These are phyloP conservation scores for Rachicladosporium sp. DNA, from an alignment of 2,329 filamentous ascomycete genomes.

Conservation along the genomic window DNA sequence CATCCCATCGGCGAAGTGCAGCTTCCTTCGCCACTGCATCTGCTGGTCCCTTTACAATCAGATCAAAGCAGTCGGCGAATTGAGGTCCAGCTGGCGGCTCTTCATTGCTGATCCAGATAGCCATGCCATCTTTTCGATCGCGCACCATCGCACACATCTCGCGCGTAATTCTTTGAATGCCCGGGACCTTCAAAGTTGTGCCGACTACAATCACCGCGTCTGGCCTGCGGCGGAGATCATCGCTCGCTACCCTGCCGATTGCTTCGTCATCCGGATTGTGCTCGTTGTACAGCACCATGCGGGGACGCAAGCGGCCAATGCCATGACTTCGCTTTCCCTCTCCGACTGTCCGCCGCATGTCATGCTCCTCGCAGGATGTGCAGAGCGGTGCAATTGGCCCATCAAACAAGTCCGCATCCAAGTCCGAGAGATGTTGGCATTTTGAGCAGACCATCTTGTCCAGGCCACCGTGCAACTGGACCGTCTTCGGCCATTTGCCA, in stretches of 20 bases:
- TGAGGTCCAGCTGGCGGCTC: conserved; percentile 72
- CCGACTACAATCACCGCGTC: conserved; percentile 92
- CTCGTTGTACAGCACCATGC: conserved; percentile 96
- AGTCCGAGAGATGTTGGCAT: conserved; percentile 63
- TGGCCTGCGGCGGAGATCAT: conserved; percentile 73
- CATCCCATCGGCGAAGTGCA: conserved; percentile 47
- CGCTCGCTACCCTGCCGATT: conserved; percentile 78
- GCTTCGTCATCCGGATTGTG: conserved; percentile 93
- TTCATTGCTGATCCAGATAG: conserved; percentile 90
- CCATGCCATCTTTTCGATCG: conserved; percentile 60
- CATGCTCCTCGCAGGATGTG: conserved; percentile 57
- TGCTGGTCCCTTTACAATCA: conserved; percentile 75
- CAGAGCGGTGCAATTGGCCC: conserved; percentile 77
- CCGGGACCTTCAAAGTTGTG: conserved; percentile 89
- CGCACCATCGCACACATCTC: conserved; percentile 85
- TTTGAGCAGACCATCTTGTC: conserved; percentile 97
- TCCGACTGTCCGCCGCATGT: conserved; percentile 60
- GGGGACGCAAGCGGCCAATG: conserved; percentile 74
- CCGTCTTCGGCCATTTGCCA: conserved; percentile 82
- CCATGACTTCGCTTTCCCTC: conserved; percentile 87
- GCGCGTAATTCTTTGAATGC: conserved; percentile 75
- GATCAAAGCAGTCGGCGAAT: conserved; percentile 70
- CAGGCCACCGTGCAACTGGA: conserved; percentile 87
- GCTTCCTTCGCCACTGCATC: conserved; percentile 73
- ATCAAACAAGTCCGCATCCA: conserved; percentile 68